Base-by-base conservation (phyloP, 345 rosid species). In the Dipteronia dyeriana region DNA sequence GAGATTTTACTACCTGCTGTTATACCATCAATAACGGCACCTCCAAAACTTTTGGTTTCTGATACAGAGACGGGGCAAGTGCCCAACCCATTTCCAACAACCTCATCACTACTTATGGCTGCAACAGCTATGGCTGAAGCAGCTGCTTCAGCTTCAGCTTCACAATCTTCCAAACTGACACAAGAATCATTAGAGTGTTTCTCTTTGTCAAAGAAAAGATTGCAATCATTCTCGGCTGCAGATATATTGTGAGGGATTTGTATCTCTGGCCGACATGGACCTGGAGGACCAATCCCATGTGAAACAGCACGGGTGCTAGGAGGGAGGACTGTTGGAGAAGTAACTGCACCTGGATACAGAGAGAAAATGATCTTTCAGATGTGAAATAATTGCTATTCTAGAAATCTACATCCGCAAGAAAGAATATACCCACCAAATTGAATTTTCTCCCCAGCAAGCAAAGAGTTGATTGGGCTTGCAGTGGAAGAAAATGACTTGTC, bases 51-150 rank as follows among this genome's bases (percentile, higher is more conserved):
- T 83, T 89, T 91, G 78, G 91, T 75, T 81, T 92, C 94, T 73
- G 84, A 79, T 81, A 80, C 86, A 85, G 94, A 82, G 56, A 80
- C 84, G 26, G 91, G 64, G 71, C 82, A 70, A 17, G 84, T 45
- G 77, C 88, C 83, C 68, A 82, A 67, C 47, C 88, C 82, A 82
- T 75, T 92, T 75, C 86, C 92, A 78, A 86, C 80, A 38, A 83
- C 79, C 85, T 94, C 97, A 76, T 92, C 97, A 84, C 82, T 94
- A 77, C 90, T 92, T 78, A 92, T 94, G 70, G 97, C 98, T 62
- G 97, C 96, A 85, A 90, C 98, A 79, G 97, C 97, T 79, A 92
- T 84, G 43, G 98, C 94, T 12, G 97, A 92, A 65, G 99, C 97
- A 81, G 98, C 97, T 34, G 98, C 95, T 86, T 85, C 88, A 14